phyloP scores from a whole-genome alignment of 805 yeast genomes.

The Candida boidinii region DNA sequence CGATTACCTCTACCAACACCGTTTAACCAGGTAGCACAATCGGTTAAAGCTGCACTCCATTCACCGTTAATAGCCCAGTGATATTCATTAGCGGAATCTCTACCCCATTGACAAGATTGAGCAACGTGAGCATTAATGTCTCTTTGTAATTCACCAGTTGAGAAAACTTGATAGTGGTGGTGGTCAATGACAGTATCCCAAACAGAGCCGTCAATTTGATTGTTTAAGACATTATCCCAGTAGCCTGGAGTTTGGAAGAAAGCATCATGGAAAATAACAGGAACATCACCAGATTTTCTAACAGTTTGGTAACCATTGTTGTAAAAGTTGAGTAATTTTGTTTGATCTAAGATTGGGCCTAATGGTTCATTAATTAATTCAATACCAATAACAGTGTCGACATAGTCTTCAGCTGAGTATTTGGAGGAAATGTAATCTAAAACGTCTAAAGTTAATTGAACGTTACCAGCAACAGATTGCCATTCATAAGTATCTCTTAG shows the following conservation, averaged over 20 bases:
- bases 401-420: slow-evolving; percentile 54
- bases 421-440: slow-evolving; percentile 46
- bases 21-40: slow-evolving; percentile 62
- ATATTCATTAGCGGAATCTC: slow-evolving; percentile 35
- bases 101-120: slow-evolving; percentile 41
- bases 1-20: slow-evolving; percentile 64
- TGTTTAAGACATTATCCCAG: slow-evolving; percentile 52
- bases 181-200: slow-evolving; percentile 76
- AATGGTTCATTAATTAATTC: slow-evolving; percentile 88
- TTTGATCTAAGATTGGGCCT: slow-evolving; percentile 58
- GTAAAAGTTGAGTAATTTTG: slow-evolving; percentile 51
- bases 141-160: slow-evolving; percentile 49
- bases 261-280: slow-evolving; percentile 71
- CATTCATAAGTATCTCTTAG: slow-evolving; percentile 43
- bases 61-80: slow-evolving; percentile 74
- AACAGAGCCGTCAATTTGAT: slow-evolving; percentile 20
- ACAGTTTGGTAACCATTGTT: slow-evolving; percentile 54
- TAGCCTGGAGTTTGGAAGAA: slow-evolving; percentile 45
- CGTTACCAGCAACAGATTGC: slow-evolving; percentile 43
- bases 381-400: slow-evolving; percentile 73
- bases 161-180: slow-evolving; percentile 86
- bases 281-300: slow-evolving; percentile 38
- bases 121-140: slow-evolving; percentile 53
- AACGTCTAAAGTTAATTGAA: slow-evolving; percentile 45
- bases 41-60: slow-evolving; percentile 66